phyloP scores from a whole-genome alignment of 2,329 filamentous ascomycete species.

The Pseudopithomyces maydicus region DNA sequence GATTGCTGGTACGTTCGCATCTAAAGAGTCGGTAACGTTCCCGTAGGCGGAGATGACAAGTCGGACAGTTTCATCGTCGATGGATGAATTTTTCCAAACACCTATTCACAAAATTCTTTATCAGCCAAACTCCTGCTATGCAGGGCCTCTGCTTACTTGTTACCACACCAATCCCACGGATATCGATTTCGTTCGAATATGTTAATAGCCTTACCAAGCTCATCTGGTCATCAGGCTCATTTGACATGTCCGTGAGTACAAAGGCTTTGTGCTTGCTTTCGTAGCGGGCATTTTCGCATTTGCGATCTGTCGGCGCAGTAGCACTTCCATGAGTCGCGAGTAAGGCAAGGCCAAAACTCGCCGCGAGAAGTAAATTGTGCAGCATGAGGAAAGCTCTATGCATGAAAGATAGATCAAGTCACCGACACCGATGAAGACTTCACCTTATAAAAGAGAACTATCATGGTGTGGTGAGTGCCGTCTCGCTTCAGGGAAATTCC shows the following conservation, averaged over 20 bases:
- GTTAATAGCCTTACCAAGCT: conserved; percentile 28
- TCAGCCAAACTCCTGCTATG: not conserved
- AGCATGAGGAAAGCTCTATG: not conserved
- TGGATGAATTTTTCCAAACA: conserved; percentile 19
- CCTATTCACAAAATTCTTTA: not conserved
- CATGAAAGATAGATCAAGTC: too few relatives aligned
- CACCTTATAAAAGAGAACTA: too few relatives aligned
- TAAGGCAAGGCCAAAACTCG: not conserved
- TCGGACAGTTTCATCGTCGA: conserved; percentile 20
- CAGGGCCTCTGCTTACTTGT: conserved; percentile 13
- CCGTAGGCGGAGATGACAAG: conserved; percentile 33
- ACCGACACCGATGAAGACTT: too few relatives aligned
- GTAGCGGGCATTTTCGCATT: conserved; percentile 11
- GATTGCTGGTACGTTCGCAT: conserved; percentile 40
- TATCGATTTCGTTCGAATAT: conserved; percentile 13
- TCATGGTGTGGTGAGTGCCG: too few relatives aligned
- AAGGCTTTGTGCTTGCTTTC: conserved; percentile 28
- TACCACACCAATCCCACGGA: conserved; percentile 20
- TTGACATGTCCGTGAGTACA: conserved; percentile 32
- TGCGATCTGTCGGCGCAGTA: conserved; percentile 2
- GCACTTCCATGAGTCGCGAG: not conserved
- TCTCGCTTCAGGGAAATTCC: too few relatives aligned
- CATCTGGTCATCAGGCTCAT: conserved; percentile 36
- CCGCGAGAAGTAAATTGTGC: not conserved
- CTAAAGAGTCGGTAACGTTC: conserved; percentile 49